Base-by-base conservation (phyloP, 305 asterid genomes). In the Fraxinus dipetala region DNA sequence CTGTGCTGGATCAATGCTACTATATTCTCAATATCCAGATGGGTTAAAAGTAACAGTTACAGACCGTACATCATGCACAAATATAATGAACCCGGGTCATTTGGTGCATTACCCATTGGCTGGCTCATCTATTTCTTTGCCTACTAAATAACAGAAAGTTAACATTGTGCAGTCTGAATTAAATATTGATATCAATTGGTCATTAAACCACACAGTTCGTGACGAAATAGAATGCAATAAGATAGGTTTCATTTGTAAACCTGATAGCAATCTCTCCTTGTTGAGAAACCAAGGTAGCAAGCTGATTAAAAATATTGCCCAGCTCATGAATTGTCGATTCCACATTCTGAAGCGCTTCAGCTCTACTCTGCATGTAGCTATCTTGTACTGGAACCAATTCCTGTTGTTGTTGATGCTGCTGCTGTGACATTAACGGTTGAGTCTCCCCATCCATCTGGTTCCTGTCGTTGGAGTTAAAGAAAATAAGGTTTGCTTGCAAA, bases 241-340 rank as follows among this genome's bases (percentile, higher is more conserved):
- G 61, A 10, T 74, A 78, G 34, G n/a, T 20, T n/a, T 26, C 79
- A 75, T 79, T 11, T 6, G 34, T 83, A 34, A 59, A 94, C 99
- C 98, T 92, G 88, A 94, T 92, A 70, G 99, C 97, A 81, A 95
- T 72, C 84, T 95, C 99, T 83, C 99, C 99, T 89, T 94, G 99
- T 92, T 95, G 93, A 48, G 99, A 94, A 85, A 95, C 98, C 90
- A 95, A 87, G 20, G 97, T 95, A 30, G 99, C 97, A 78, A 95
- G 89, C 88, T 95, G 98, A 84, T 94, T 94, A 88, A 94, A 95
- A 85, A 95, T 94, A 88, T 80, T 94, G 89, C 99, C 67, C 84
- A 95, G 89, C 91, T 94, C 99, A 85, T 95, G 97, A 83, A 95
- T 95, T 32, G 98, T 93, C 31, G 98, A 93, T 85, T 95, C 98